Evolutionary conservation across 176 grass and related monocot species (phyloP).

Genomic region (Oryza longistaminata): DNA sequence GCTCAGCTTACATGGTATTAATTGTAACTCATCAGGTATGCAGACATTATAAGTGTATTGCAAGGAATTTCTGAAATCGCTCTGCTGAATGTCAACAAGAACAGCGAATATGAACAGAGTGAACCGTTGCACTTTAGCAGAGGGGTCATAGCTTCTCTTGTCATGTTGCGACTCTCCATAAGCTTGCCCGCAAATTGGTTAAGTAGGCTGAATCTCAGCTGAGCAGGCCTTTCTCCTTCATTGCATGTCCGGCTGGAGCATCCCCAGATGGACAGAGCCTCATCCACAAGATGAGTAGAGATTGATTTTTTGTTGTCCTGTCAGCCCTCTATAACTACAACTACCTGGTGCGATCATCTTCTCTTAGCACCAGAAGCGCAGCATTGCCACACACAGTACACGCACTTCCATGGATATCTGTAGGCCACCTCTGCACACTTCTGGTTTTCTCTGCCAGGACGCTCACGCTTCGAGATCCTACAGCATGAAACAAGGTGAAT

Average conservation of each 20-base stretch:
- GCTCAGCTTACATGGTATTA: background rate
- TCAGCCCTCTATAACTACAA: slow-evolving; percentile 50
- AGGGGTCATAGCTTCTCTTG: too few relatives aligned
- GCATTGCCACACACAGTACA: slow-evolving; percentile 41
- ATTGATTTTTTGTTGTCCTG: slow-evolving; percentile 51
- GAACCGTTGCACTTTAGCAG: too few relatives aligned
- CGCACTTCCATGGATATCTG: slow-evolving; percentile 52
- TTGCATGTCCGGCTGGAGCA: slow-evolving; percentile 25
- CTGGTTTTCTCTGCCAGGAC: slow-evolving; percentile 59
- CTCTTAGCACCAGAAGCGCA: slow-evolving; percentile 58
- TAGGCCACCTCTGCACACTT: slow-evolving; percentile 49
- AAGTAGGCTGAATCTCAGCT: too few relatives aligned
- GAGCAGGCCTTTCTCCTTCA: too few relatives aligned
- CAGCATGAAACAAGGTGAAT: slow-evolving; percentile 5
- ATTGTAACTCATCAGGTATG: background rate
- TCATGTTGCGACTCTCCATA: too few relatives aligned
- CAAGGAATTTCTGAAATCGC: background rate
- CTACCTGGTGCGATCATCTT: slow-evolving; percentile 49
- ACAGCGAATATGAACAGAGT: background rate
- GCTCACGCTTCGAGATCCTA: slow-evolving; percentile 58
- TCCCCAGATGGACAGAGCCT: slow-evolving; percentile 57
- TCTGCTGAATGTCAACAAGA: background rate
- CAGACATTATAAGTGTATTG: background rate
- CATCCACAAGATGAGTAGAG: slow-evolving; percentile 45
- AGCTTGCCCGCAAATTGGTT: too few relatives aligned